Evolutionary conservation across 805 yeast species (phyloP), one percentile per base, ranked within the genome.

Genomic region (Wickerhamomyces rabaulensis): DNA sequence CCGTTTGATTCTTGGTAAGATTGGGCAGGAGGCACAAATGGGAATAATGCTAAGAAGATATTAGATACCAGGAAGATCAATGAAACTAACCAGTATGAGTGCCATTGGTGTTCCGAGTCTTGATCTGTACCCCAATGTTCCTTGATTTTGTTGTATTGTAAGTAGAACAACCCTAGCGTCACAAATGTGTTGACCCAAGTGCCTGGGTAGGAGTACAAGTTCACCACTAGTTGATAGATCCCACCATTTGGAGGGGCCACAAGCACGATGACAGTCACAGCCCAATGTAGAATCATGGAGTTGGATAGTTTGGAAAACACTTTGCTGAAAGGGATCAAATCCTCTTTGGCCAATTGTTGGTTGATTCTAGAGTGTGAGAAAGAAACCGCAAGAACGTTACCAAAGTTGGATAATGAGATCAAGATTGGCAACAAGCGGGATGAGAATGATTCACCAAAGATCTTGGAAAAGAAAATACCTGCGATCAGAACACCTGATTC

Each of bases 401-500:
- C 87, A 40, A 82, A 65, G 45, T 80, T 81, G 15, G 85, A 81
- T 20, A 78, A 58, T 3, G 84, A 75, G n/a, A 81, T 80, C 19
- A 79, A 63, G 10, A 80, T 59, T 1, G 87, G 86, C 29, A 81
- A 64, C 0, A 79, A 52, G 9, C 75, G 61, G 4, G 71, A 68
- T 0, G 82, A 76, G 16, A 75, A 59, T 9, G 76, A 69, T 47
- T 75, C 75, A 6, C 85, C 86, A 62, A 81, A 80, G 12, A 81
- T 68, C 53, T 74, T 75, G 43, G 71, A 66, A 66, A 81, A 79
- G 61, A 76, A 81, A 3, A 76, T 67, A 10, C 86, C 87, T 0
- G 87, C 87, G 10, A 82, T 77, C 23, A 82, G 64, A 3, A 78
- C 84, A 0, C 87, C 87, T 5, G 84, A 75, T 26, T 71, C 64